Evolutionary conservation across 768 basidiomycete genomes (phyloP).

Genomic region (Pulveroboletus sp.): DNA sequence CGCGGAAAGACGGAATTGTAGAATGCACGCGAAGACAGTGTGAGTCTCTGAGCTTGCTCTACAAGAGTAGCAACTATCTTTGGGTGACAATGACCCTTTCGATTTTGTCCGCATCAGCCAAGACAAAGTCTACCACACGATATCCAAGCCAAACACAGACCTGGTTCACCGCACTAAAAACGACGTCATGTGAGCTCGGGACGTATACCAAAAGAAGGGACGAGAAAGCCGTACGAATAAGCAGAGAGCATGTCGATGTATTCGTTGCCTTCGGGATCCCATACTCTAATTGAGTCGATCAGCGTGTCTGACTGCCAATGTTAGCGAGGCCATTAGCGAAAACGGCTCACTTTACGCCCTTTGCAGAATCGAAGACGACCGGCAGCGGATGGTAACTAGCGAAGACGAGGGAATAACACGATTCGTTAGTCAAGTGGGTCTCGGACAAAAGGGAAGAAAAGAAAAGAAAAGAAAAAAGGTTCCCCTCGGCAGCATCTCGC

Average conservation of each 20-base stretch:
- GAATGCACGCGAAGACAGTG: constrained; percentile 93
- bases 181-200: constrained; percentile 1
- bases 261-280: constrained; percentile 92
- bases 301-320: neutral
- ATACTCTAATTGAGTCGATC: constrained; percentile 47
- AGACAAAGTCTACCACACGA: neutral
- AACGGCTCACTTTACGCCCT: constrained; percentile 79
- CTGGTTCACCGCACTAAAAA: constrained; percentile 78
- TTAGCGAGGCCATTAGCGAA: constrained; percentile 26
- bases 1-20: constrained; percentile 87
- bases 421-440: constrained; percentile 28
- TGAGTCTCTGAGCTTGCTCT: constrained; percentile 83
- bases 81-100: constrained; percentile 89
- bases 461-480: neutral
- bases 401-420: constrained; percentile 40
- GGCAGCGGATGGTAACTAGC: constrained; percentile 93
- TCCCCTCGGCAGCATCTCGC: too few relatives aligned
- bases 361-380: constrained; percentile 86
- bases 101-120: constrained; percentile 11
- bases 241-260: constrained; percentile 99
- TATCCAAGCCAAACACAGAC: constrained; percentile 35
- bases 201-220: neutral
- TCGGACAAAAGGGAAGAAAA: neutral
- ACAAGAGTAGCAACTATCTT: constrained; percentile 76
- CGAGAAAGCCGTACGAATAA: constrained; percentile 69